Evolutionary conservation across 805 yeast genomes (phyloP).

Genomic region (Wickerhamomyces bisporus): DNA sequence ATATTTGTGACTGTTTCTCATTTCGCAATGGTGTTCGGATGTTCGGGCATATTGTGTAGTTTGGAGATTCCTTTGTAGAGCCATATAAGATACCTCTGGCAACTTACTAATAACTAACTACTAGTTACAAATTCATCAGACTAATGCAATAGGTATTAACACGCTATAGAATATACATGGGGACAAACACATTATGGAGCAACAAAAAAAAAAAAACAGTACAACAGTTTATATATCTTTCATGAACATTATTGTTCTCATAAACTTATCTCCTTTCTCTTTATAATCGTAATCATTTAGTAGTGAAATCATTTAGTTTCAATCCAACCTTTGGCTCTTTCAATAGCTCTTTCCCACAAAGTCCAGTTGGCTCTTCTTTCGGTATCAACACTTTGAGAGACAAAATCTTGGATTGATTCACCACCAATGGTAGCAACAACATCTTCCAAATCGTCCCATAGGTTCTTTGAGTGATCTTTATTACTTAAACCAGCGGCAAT

Average conservation of each 20-base stretch:
- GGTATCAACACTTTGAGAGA: slow-evolving; percentile 42
- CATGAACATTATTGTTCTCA: too few species aligned
- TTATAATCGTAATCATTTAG: background rate
- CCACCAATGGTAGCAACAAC: slow-evolving; percentile 41
- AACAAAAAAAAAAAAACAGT: too few species aligned
- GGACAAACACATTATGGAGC: too few species aligned
- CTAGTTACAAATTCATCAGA: too few species aligned
- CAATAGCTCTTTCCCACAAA: slow-evolving; percentile 82
- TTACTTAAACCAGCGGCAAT: slow-evolving; percentile 82
- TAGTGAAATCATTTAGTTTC: slow-evolving; percentile 2
- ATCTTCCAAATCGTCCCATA: slow-evolving; percentile 76
- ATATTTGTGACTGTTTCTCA: slow-evolving; percentile 1
- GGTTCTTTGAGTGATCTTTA: slow-evolving; percentile 45
- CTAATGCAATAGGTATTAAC: too few species aligned
- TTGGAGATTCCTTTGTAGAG: too few species aligned
- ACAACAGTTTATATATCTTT: too few species aligned
- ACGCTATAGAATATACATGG: too few species aligned
- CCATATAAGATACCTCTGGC: too few species aligned
- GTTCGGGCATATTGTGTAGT: too few species aligned
- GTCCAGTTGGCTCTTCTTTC: slow-evolving; percentile 63
- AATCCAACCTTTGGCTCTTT: slow-evolving; percentile 80
- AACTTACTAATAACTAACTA: too few species aligned
- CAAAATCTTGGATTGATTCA: slow-evolving; percentile 28
- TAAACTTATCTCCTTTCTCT: background rate
- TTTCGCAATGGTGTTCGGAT: background rate